Evolutionary conservation across 1,284 basidiomycete genomes (phyloP).

Genomic region (Hortiboletus rubellus): DNA sequence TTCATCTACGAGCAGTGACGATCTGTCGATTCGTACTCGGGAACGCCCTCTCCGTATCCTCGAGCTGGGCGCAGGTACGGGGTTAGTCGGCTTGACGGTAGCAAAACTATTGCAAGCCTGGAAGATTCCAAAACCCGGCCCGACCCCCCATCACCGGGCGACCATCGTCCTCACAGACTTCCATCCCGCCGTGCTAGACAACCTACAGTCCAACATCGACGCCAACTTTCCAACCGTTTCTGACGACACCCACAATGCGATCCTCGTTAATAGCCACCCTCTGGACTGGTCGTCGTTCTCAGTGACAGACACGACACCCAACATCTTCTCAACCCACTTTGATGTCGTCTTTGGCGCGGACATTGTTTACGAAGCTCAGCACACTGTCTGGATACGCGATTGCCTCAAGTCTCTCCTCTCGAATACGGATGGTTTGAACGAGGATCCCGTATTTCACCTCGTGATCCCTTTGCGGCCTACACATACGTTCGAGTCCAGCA

Average conservation of each 20-base stretch:
- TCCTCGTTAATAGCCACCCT: slow-evolving; percentile 20
- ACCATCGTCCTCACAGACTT: slow-evolving; percentile 78
- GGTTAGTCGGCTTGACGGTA: slow-evolving; percentile 73
- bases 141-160: slow-evolving; percentile 13
- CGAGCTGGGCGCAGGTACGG: slow-evolving; percentile 88
- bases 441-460: slow-evolving; percentile 57
- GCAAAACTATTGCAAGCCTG: slow-evolving; percentile 48
- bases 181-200: slow-evolving; percentile 71
- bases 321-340: slow-evolving; percentile 43
- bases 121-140: not conserved
- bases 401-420: slow-evolving; percentile 57
- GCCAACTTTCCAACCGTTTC: slow-evolving; percentile 50
- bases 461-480: slow-evolving; percentile 72
- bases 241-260: not conserved
- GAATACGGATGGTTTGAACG: slow-evolving; percentile 33
- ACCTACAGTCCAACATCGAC: slow-evolving; percentile 67
- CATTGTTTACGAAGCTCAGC: slow-evolving; percentile 70
- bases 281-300: slow-evolving; percentile 70
- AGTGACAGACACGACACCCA: slow-evolving; percentile 18
- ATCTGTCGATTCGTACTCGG: not conserved
- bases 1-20: not conserved
- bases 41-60: slow-evolving; percentile 53
- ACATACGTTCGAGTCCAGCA: slow-evolving; percentile 57
- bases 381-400: slow-evolving; percentile 64
- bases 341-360: slow-evolving; percentile 76